Conservation (phyloP, 2,329 filamentous ascomycete species). For the Trichoderma citrinoviride region DNA sequence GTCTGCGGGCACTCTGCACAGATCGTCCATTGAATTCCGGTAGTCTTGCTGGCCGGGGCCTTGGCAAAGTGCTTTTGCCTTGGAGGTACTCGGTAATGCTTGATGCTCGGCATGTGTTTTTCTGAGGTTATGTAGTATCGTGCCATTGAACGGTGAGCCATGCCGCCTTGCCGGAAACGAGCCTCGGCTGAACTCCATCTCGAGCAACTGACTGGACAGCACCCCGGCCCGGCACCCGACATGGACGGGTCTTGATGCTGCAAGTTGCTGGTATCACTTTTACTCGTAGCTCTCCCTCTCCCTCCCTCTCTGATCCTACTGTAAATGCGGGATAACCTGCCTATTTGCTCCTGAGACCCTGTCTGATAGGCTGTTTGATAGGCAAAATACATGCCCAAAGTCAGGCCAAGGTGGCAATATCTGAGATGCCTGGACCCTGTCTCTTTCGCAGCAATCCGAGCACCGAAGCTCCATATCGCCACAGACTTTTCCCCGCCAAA, state of each 20-base stretch:
- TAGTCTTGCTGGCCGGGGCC: not conserved
- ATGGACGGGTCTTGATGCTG: not conserved
- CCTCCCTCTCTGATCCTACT: too few relatives aligned
- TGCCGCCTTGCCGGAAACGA: not conserved
- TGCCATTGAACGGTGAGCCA: not conserved
- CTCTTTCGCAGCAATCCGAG: not conserved
- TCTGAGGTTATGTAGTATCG: not conserved
- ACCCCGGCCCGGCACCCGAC: not conserved
- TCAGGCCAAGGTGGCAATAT: not conserved
- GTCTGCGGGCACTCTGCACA: too few relatives aligned
- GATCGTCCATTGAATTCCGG: not conserved
- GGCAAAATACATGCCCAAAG: too few relatives aligned
- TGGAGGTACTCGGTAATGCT: not conserved
- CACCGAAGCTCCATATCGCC: slow-evolving; percentile 6
- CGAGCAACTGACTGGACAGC: not conserved
- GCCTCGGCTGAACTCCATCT: slow-evolving; percentile 1
- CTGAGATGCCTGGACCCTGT: not conserved
- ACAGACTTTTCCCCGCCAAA: slow-evolving; percentile 5
- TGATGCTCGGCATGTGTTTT: not conserved
- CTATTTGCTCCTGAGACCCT: not conserved
- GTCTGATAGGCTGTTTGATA: not conserved
- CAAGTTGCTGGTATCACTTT: not conserved
- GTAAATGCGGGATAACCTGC: not conserved
- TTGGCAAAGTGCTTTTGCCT: not conserved
- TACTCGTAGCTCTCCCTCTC: too few relatives aligned